Base-by-base conservation (phyloP, 2,329 filamentous ascomycete genomes). In the Colletotrichum sp. region DNA sequence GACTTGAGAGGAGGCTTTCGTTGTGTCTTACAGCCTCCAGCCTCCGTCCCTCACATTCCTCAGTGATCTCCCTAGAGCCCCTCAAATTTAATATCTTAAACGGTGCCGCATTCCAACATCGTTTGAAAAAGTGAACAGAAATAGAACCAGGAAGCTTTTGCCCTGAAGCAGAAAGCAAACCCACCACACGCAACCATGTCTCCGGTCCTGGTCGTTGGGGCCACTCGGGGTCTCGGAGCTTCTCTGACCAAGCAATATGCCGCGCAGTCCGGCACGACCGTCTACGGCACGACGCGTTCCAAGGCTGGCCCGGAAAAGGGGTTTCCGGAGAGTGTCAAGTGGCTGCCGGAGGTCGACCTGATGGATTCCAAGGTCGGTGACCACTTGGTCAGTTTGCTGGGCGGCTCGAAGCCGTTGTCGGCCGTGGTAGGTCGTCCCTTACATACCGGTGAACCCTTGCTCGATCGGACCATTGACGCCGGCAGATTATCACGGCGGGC, bases 181-280 rank as follows among this genome's bases (percentile, higher is more conserved):
- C 26, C 26, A 36, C n/a, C 36, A 62, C 32, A 34, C 10, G 12
- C 66, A 67, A 82, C 32, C 57, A 89, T 89, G 87, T 78, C 86
- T 21, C 88, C 86, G 44, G 85, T 93, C 39, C 88, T 95, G 4
- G 88, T 95, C 32, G 87, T 95, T 32, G 93, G 93, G 64, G 93
- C 92, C 5, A 95, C 93, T 2, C 89, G 93, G 57, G 93, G 93
- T 69, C 88, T 95, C 5, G 93, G 93, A 5, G 90, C 90, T 65
- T 90, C 90, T 21, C 86, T 95, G 32, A 87, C 88, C 34, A 90
- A 90, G 78, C 84, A 88, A 64, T 95, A 95, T 80, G 88, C 89
- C 26, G 83, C 86, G 4, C 80, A 87, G 18, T 69, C 82, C 13
- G 82, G 84, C 34, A 89, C 87, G 62, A 85, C 84, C 8, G 91